These are phyloP conservation scores for Iris pallida DNA, from an alignment of 116 monocot species.

Conservation along the genomic window DNA sequence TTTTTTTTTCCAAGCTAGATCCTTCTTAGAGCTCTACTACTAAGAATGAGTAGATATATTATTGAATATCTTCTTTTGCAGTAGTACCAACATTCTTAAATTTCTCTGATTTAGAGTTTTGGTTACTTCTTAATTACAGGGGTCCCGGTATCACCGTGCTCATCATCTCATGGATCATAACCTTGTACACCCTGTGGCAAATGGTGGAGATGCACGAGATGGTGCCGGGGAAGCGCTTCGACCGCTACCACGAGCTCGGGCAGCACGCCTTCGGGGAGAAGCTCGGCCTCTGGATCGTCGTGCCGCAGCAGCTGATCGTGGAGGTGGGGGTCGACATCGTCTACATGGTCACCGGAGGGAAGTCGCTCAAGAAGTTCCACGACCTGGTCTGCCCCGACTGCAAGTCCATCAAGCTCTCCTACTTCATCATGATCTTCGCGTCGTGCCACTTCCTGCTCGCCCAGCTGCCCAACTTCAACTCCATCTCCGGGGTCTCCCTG, in stretches of 20 bases:
- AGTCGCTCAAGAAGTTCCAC: constrained; percentile 49
- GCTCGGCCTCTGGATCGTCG: constrained; percentile 55
- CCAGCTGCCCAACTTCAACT: constrained; percentile 49
- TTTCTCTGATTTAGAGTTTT: no score
- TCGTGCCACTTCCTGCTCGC: constrained; percentile 46
- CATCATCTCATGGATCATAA: constrained; percentile 48
- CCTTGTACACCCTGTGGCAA: constrained; percentile 60
- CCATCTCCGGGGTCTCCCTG: constrained; percentile 45
- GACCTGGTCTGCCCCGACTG: constrained; percentile 34
- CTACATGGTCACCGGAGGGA: constrained; percentile 62
- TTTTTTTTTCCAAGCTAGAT: no score
- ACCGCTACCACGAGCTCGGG: constrained; percentile 56
- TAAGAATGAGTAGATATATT: no score
- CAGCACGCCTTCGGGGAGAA: constrained; percentile 66
- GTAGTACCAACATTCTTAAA: no score
- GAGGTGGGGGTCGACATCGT: constrained; percentile 44
- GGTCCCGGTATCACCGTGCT: constrained; percentile 39
- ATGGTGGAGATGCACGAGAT: constrained; percentile 73
- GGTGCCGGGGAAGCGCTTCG: constrained; percentile 42
- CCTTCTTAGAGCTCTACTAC: no score
- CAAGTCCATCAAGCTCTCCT: constrained; percentile 32
- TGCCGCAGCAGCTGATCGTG: constrained; percentile 55
- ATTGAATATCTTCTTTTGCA: no score
- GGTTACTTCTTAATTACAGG: constrained; percentile 19
- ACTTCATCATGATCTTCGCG: constrained; percentile 65